Evolutionary conservation across 345 rosid genomes (phyloP).

Genomic region (Aurinia saxatilis): DNA sequence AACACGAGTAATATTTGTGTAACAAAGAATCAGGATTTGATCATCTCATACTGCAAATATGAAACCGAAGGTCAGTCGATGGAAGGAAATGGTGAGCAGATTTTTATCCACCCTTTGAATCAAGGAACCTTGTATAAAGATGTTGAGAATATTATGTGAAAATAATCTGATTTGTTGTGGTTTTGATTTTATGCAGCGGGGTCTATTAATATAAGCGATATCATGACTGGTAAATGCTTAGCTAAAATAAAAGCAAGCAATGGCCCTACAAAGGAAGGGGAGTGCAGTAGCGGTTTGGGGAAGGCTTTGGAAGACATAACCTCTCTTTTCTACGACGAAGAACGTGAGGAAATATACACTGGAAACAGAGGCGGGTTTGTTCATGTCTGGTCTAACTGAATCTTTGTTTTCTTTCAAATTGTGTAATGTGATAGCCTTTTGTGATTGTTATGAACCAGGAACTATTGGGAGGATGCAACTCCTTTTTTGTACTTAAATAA

Average conservation of each 20-base stretch:
- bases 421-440: background rate
- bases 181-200: constrained; percentile 45
- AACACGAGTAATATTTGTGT: constrained; percentile 68
- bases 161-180: background rate
- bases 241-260: constrained; percentile 60
- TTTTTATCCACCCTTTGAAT: background rate
- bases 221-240: constrained; percentile 86
- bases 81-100: constrained; percentile 52
- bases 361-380: constrained; percentile 67
- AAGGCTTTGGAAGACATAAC: constrained; percentile 87
- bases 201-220: constrained; percentile 80
- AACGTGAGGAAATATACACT: constrained; percentile 78
- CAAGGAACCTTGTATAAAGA: background rate
- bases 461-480: background rate
- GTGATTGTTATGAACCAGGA: background rate
- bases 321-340: constrained; percentile 80
- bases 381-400: constrained; percentile 81
- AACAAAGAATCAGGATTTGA: constrained; percentile 68
- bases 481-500: background rate
- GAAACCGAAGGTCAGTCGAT: constrained; percentile 61
- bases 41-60: constrained; percentile 72
- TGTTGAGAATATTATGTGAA: background rate
- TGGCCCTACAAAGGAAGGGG: constrained; percentile 35
- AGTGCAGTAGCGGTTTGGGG: constrained; percentile 21
- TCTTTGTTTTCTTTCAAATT: too few relatives aligned